Evolutionary conservation across 352 stramenopile species (phyloP).

Genomic region (Phytophthora ohioensis): DNA sequence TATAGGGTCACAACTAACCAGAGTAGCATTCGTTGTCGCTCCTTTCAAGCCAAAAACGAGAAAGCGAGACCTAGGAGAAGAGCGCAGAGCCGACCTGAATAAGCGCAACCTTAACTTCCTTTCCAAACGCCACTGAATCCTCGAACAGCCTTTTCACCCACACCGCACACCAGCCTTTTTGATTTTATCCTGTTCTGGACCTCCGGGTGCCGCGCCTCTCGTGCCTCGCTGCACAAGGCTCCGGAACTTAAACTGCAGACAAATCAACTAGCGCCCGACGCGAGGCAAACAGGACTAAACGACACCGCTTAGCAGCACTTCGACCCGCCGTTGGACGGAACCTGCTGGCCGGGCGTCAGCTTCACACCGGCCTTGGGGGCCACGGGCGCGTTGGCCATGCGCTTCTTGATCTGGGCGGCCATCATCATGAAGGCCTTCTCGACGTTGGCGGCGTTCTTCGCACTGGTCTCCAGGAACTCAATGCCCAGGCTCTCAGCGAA

Average conservation of each 20-base stretch:
- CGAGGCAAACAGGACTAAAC: slow-evolving; percentile 54
- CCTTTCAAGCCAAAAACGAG: slow-evolving; percentile 45
- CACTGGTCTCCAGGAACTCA: slow-evolving; percentile 91
- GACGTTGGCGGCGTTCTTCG: slow-evolving; percentile 91
- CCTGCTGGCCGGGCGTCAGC: slow-evolving; percentile 68
- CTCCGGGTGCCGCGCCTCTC: slow-evolving; percentile 16
- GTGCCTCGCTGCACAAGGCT: slow-evolving; percentile 26
- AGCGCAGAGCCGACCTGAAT: slow-evolving; percentile 16
- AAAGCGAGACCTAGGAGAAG: slow-evolving; percentile 23
- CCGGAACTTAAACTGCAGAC: slow-evolving; percentile 33
- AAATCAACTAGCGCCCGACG: slow-evolving; percentile 28
- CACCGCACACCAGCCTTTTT: slow-evolving; percentile 33
- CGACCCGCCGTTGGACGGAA: slow-evolving; percentile 72
- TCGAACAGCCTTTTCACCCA: slow-evolving; percentile 39
- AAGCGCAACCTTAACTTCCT: slow-evolving; percentile 14
- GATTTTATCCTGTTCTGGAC: slow-evolving; percentile 34
- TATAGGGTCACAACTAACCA: slow-evolving; percentile 63
- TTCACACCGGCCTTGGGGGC: slow-evolving; percentile 73
- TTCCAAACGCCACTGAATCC: slow-evolving; percentile 32
- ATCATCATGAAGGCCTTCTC: slow-evolving; percentile 95
- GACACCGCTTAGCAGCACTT: slow-evolving; percentile 86
- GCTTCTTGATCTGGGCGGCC: slow-evolving; percentile 93
- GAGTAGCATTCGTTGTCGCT: slow-evolving; percentile 49
- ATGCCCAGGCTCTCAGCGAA: slow-evolving; percentile 90
- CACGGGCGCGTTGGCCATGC: slow-evolving; percentile 88